Evolutionary conservation across 2,329 filamentous ascomycete genomes (phyloP).

Genomic region (Lecanosticta acicola): DNA sequence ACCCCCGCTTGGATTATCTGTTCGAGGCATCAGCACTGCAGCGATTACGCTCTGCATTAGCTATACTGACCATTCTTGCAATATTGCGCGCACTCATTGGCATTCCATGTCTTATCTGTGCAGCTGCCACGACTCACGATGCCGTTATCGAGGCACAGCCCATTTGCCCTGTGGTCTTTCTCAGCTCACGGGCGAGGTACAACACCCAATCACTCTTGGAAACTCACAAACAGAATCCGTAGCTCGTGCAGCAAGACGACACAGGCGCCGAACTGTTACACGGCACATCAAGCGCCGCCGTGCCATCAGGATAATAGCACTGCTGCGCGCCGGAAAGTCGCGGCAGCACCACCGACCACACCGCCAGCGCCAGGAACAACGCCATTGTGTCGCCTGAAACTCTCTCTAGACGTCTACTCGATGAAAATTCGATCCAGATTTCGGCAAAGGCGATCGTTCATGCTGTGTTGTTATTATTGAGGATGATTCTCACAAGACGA

Average conservation of each 20-base stretch:
- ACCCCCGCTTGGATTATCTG: conserved; percentile 9
- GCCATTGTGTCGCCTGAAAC: neutral
- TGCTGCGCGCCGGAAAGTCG: conserved; percentile 3
- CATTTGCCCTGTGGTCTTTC: conserved; percentile 5
- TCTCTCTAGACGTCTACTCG: too few relatives aligned
- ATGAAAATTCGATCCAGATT: too few relatives aligned
- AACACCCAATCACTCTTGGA: too few relatives aligned
- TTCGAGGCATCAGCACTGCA: conserved; percentile 2
- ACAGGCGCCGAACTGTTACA: conserved; percentile 12
- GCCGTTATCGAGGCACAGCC: conserved; percentile 14
- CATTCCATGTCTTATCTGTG: conserved; percentile 13
- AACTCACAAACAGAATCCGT: conserved; percentile 13
- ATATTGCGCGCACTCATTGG: conserved; percentile 12
- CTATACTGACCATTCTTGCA: conserved; percentile 13
- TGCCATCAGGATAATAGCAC: conserved; percentile 18
- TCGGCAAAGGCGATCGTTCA: too few relatives aligned
- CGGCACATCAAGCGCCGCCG: conserved; percentile 11
- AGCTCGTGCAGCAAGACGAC: conserved; percentile 15
- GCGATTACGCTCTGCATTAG: neutral
- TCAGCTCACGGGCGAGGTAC: neutral
- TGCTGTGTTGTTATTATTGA: neutral
- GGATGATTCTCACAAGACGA: neutral
- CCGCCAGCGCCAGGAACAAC: neutral
- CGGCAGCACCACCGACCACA: neutral
- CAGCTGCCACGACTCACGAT: conserved; percentile 14